Evolutionary conservation across 2,329 filamentous ascomycete genomes (phyloP).

Genomic region (Aspergillus floridensis): DNA sequence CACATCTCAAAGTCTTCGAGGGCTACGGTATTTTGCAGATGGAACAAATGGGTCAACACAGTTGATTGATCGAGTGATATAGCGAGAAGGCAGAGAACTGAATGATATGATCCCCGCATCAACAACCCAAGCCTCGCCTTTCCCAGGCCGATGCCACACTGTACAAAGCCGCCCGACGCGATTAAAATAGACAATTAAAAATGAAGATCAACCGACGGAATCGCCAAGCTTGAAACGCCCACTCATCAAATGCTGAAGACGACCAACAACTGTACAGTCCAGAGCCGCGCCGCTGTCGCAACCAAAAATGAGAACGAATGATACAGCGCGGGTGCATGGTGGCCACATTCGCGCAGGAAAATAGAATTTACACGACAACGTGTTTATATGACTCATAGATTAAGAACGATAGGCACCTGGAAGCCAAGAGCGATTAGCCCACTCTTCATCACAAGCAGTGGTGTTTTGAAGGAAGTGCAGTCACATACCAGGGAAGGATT

Average conservation of each 20-base stretch:
- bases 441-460: not conserved
- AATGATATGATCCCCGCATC: too few relatives aligned
- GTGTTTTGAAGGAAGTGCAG: not conserved
- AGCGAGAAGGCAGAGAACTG: too few relatives aligned
- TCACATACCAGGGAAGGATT: slow-evolving; percentile 36
- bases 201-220: not conserved
- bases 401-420: slow-evolving; percentile 17
- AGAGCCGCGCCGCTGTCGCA: slow-evolving; percentile 9
- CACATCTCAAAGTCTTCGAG: too few relatives aligned
- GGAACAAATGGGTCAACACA: too few relatives aligned
- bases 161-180: not conserved
- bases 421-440: slow-evolving; percentile 2
- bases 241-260: slow-evolving; percentile 20
- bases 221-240: slow-evolving; percentile 17
- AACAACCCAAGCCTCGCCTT: not conserved
- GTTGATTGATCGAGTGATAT: too few relatives aligned
- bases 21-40: too few relatives aligned
- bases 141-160: not conserved
- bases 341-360: not conserved
- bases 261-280: slow-evolving; percentile 14
- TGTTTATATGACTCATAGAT: slow-evolving; percentile 10
- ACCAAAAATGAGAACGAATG: slow-evolving; percentile 3
- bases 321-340: not conserved
- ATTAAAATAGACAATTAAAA: slow-evolving; percentile 2
- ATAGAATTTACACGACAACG: not conserved